Evolutionary conservation across 352 stramenopile species (phyloP).

Genomic region (Pythium volutum): DNA sequence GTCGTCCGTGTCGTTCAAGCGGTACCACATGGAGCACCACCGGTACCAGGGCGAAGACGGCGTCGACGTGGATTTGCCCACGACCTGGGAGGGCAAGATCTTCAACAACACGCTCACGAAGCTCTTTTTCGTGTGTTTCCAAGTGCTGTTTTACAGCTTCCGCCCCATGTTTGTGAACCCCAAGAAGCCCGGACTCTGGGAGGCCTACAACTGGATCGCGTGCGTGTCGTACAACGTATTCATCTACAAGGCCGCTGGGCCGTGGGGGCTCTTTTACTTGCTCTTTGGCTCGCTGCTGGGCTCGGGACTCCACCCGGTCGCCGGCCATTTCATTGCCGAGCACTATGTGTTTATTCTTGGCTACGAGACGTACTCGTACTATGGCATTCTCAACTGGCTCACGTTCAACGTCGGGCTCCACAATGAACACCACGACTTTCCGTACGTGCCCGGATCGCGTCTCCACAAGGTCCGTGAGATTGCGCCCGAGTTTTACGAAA

Average conservation of each 20-base stretch:
- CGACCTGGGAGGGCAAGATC: conserved; percentile 85
- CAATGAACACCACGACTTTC: conserved; percentile 99
- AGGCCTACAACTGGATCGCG: conserved; percentile 84
- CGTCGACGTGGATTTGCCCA: conserved; percentile 95
- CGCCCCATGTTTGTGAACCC: conserved; percentile 92
- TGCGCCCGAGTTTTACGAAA: conserved; percentile 95
- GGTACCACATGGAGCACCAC: conserved; percentile 98
- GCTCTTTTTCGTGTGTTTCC: conserved; percentile 91
- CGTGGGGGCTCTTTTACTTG: conserved; percentile 89
- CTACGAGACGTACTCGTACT: conserved; percentile 98
- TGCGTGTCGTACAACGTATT: conserved; percentile 82
- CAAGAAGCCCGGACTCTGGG: conserved; percentile 81
- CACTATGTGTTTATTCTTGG: conserved; percentile 95
- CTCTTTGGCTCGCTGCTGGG: conserved; percentile 90
- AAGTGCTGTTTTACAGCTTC: conserved; percentile 93
- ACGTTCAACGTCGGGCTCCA: conserved; percentile 98
- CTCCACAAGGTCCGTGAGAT: conserved; percentile 90
- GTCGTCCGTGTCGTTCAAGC: conserved; percentile 92
- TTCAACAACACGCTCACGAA: conserved; percentile 89
- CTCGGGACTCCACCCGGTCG: conserved; percentile 93
- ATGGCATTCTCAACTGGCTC: conserved; percentile 95
- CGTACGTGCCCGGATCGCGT: conserved; percentile 86
- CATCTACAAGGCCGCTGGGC: conserved; percentile 82
- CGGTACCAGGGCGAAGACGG: conserved; percentile 93
- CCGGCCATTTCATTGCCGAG: conserved; percentile 97